Evolutionary conservation across 352 stramenopile genomes (phyloP).

Genomic region (Pythium insidiosum): DNA sequence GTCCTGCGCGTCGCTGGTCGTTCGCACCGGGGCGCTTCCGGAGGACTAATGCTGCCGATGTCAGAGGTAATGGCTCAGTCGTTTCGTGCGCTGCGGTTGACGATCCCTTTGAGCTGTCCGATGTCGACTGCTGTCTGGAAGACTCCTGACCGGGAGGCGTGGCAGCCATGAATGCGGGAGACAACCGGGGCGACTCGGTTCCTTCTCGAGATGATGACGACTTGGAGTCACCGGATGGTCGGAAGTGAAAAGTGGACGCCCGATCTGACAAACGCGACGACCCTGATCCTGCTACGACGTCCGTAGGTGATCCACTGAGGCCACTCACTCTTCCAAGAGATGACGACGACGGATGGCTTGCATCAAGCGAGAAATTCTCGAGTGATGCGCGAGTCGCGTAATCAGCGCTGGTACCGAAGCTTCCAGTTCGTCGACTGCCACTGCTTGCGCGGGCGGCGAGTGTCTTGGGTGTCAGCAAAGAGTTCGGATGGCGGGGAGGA

Average conservation of each 20-base stretch:
- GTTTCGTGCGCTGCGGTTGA: slow-evolving; percentile 16
- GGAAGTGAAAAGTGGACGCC: too few species aligned
- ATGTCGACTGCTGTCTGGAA: background rate
- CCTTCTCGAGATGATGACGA: background rate
- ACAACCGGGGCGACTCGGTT: slow-evolving; percentile 20
- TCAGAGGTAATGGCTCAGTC: slow-evolving; percentile 3
- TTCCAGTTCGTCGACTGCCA: slow-evolving; percentile 18
- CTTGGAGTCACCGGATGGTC: slow-evolving; percentile 10
- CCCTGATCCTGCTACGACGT: slow-evolving; percentile 7
- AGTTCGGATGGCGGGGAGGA: slow-evolving; percentile 60
- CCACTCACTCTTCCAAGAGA: background rate
- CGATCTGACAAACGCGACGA: slow-evolving; percentile 4
- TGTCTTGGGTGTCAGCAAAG: slow-evolving; percentile 34
- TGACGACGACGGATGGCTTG: slow-evolving; percentile 3
- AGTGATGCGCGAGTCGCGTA: slow-evolving; percentile 30
- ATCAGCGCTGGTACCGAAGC: slow-evolving; percentile 17
- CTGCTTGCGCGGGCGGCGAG: slow-evolving; percentile 8
- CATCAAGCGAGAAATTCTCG: slow-evolving; percentile 65
- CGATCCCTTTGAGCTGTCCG: background rate
- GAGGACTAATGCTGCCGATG: slow-evolving; percentile 19
- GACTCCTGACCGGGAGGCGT: background rate
- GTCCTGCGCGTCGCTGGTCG: too few species aligned
- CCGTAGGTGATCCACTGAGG: slow-evolving; percentile 1
- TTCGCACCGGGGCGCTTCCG: too few species aligned
- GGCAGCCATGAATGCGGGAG: slow-evolving; percentile 23